A percentile compares a stretch with the other conserved stretches of the same genome.
Conservation (phyloP, 108 stramenopile species). For the Skeletonema grethae region DNA sequence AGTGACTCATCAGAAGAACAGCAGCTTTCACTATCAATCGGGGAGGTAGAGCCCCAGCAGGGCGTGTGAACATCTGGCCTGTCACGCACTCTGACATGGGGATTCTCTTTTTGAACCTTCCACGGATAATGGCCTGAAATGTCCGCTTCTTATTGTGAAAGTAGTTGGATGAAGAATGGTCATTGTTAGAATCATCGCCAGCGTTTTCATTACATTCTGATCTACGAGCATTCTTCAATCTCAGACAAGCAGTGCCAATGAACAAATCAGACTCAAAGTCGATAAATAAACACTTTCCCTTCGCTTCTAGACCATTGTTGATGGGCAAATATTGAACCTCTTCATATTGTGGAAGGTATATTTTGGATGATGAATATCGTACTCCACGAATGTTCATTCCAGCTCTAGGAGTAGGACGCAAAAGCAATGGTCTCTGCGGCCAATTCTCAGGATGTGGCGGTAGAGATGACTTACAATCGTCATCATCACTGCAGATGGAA, state of each 20-base stretch:
- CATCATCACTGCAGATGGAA: not conserved
- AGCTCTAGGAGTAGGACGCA: constrained; percentile 63
- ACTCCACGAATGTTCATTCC: constrained; percentile 61
- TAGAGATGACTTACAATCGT: constrained; percentile 2
- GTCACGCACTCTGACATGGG: constrained; percentile 60
- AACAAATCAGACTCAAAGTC: constrained; percentile 80
- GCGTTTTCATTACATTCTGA: not conserved
- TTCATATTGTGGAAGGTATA: constrained; percentile 38
- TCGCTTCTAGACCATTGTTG: constrained; percentile 74
- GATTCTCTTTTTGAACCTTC: constrained; percentile 51
- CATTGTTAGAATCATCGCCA: not conserved
- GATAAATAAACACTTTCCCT: constrained; percentile 59
- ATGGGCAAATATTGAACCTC: constrained; percentile 64
- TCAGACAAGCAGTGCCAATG: constrained; percentile 65
- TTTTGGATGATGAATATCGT: constrained; percentile 45
- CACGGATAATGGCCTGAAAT: constrained; percentile 64
- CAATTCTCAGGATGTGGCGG: constrained; percentile 45
- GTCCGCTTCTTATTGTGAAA: constrained; percentile 61
- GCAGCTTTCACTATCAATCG: constrained; percentile 70
- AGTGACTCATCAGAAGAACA: constrained; percentile 61
- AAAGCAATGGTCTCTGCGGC: constrained; percentile 64
- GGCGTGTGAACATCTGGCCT: constrained; percentile 59
- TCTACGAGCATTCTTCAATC: constrained; percentile 43
- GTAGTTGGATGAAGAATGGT: constrained; percentile 10
- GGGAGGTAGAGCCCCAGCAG: constrained; percentile 66